A percentile compares a stretch with the other conserved stretches of the same genome.
Evolutionary conservation across 768 basidiomycete species (phyloP).

Genomic region (Tricholoma furcatifolium): DNA sequence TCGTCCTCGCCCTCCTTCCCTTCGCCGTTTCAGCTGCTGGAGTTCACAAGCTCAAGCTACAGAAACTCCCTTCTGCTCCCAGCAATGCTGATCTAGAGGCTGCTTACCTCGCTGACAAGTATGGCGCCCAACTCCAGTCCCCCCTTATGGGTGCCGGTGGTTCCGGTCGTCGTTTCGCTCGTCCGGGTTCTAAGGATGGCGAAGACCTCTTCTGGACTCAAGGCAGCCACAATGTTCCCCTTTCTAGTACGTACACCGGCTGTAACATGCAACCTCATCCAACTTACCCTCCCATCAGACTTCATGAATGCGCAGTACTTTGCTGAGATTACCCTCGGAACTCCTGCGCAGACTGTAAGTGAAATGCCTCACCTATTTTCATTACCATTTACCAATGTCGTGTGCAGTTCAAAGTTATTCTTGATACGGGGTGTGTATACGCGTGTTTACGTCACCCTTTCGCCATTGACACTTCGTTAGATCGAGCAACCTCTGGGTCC

Average conservation of each 20-base stretch:
- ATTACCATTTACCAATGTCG: background rate
- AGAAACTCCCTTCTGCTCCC: constrained; percentile 70
- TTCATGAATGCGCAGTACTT: constrained; percentile 99
- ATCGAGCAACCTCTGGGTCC: constrained; percentile 94
- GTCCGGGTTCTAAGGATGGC: constrained; percentile 35
- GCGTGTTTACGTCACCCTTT: background rate
- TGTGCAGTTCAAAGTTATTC: constrained; percentile 84
- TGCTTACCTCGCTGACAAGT: constrained; percentile 93
- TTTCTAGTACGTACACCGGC: constrained; percentile 66
- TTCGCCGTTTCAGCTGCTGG: constrained; percentile 54
- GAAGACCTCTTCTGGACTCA: constrained; percentile 83
- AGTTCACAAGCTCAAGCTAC: constrained; percentile 84
- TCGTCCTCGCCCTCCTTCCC: constrained; percentile 44
- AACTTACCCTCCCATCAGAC: constrained; percentile 48
- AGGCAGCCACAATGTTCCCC: constrained; percentile 84
- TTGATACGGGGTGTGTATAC: constrained; percentile 76
- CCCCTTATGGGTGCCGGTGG: constrained; percentile 78
- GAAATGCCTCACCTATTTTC: background rate
- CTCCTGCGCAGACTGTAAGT: constrained; percentile 77
- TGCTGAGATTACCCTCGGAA: constrained; percentile 81
- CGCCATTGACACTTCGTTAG: constrained; percentile 33
- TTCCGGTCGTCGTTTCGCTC: constrained; percentile 57
- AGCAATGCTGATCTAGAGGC: constrained; percentile 69
- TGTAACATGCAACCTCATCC: background rate
- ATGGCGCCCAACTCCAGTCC: constrained; percentile 57